These are phyloP conservation scores for Pelargonium citronellum DNA, from an alignment of 441 rosid species.

Conservation along the genomic window DNA sequence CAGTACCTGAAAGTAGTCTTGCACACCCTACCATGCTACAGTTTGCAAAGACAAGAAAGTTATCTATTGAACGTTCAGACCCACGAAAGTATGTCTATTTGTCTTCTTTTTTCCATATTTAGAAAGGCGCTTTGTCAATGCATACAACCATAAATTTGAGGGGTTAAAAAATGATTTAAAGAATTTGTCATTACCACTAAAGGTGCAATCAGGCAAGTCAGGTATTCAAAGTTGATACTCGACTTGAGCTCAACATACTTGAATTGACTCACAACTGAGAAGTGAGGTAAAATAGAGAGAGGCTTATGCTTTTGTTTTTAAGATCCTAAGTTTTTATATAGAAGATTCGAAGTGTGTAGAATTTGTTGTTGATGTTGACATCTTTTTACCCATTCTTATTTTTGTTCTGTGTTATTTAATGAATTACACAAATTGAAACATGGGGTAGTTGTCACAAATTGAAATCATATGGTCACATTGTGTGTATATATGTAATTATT, in stretches of 20 bases:
- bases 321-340: not conserved
- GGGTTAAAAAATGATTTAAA: not conserved
- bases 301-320: not conserved
- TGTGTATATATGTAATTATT: too few species aligned
- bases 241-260: not conserved
- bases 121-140: not conserved
- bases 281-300: not conserved
- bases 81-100: conserved; percentile 61
- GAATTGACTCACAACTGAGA: not conserved
- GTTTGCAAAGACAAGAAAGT: conserved; percentile 87
- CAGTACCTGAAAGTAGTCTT: conserved; percentile 58
- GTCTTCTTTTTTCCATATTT: conserved; percentile 7
- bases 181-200: not conserved
- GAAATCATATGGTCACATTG: too few species aligned
- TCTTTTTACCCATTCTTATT: not conserved
- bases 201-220: not conserved
- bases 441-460: too few species aligned
- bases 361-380: not conserved
- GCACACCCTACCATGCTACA: conserved; percentile 66
- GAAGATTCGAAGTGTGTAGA: not conserved
- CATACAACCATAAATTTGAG: not conserved
- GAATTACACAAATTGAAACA: too few species aligned
- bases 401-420: not conserved
- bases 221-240: not conserved
- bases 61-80: conserved; percentile 82